Evolutionary conservation across 2,329 filamentous ascomycete genomes (phyloP).

Genomic region (Exophiala aquamarina): DNA sequence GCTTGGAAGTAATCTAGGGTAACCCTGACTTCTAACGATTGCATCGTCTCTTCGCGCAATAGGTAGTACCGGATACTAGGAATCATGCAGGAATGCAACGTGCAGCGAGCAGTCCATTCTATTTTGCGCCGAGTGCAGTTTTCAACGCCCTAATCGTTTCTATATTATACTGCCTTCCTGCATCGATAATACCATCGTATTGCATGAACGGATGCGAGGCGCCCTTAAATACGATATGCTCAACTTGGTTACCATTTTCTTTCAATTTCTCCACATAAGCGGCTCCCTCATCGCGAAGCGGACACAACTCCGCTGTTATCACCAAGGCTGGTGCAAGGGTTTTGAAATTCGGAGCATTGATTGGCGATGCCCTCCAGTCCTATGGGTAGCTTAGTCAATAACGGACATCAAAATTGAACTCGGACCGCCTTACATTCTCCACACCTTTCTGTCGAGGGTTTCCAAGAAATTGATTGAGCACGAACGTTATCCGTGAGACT

Average conservation of each 20-base stretch:
- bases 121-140: no score
- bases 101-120: no score
- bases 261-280: conserved; percentile 39
- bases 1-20: no score
- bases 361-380: conserved; percentile 45
- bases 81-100: no score
- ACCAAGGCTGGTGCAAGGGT: conserved; percentile 40
- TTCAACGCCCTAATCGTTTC: no score
- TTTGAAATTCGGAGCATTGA: conserved; percentile 37
- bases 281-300: conserved; percentile 38
- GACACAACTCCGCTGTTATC: conserved; percentile 42
- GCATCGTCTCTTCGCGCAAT: no score
- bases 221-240: conserved; percentile 33
- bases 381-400: conserved; percentile 10
- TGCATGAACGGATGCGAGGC: conserved; percentile 36
- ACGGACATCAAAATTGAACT: no score
- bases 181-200: not conserved
- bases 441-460: conserved; percentile 36
- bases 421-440: conserved; percentile 32
- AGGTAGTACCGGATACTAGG: no score
- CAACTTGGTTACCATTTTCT: conserved; percentile 36
- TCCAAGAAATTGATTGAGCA: conserved; percentile 40
- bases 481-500: conserved; percentile 39
- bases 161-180: no score
- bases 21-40: no score